Base-by-base conservation (phyloP, 345 rosid genomes). In the Eucalyptus curtisii region DNA sequence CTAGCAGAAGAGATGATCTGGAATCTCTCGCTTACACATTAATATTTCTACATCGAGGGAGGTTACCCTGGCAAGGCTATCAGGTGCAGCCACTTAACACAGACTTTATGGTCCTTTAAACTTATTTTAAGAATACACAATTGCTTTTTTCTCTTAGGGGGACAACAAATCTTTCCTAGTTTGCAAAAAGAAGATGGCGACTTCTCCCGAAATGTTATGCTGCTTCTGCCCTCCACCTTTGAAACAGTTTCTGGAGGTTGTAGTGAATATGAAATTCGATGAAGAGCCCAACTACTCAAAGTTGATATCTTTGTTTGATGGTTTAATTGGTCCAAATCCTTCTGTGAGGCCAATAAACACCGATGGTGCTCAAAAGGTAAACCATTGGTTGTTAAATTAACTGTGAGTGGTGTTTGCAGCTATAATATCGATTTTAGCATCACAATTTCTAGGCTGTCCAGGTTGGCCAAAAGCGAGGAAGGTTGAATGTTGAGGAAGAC, bases 11-110 rank as follows among this genome's bases (percentile, higher is more conserved):
- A 91, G 99, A 98, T 93, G 99, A 98, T 92, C 97, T 98, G 57
- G 99, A 98, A 92, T 97, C 99, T 49, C 97, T 98, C 93, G 99
- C 99, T 82, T 98, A 98, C 89, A 98, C 99, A 5, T 95, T 98
- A 59, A 95, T 98, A 89, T 98, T 98, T 88, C 96, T 98, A 81
- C 98, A 95, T 89, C 95, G 96, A 71, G 99, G 99, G 85, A 96
- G 99, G 89, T 95, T 98, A 90, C 99, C 99, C 19, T 98, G 99
- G 99, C 99, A 98, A 91, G 99, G 99, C 68, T 98, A 95, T 94
- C 98, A 97, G 99, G 99, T 96, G 90, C 31, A 42, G 53, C 86
- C 87, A 27, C 85, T 53, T 44, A 42, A 14, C 25, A 45, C 49
- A 61, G 86, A 88, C 81, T 87, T 71, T 88, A 85, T 55, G 47